Percentiles rank a stretch among this genome's conserved stretches.
Evolutionary conservation across 345 rosid genomes (phyloP).

Genomic region (Ceriops tagal): DNA sequence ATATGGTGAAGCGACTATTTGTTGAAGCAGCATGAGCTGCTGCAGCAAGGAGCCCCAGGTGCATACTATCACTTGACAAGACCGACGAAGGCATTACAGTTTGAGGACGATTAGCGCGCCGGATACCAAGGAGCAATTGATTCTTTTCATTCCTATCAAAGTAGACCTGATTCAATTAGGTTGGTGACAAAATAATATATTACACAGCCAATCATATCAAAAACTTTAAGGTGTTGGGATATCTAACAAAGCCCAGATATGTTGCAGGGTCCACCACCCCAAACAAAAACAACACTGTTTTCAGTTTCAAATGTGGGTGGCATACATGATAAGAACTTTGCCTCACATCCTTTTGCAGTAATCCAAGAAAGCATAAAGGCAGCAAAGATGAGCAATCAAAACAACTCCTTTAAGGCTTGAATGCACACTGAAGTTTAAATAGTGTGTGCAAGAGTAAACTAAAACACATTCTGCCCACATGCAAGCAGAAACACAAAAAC

Average conservation of each 20-base stretch:
- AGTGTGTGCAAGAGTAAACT: neutral
- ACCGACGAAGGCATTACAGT: slow-evolving; percentile 95
- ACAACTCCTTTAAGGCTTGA: neutral
- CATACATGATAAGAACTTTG: neutral
- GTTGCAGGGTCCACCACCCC: neutral
- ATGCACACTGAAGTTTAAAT: neutral
- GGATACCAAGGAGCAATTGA: slow-evolving; percentile 78
- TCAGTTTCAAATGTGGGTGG: neutral
- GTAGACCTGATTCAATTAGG: slow-evolving; percentile 1
- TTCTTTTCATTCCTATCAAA: slow-evolving; percentile 73
- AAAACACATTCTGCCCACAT: neutral
- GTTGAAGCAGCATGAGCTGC: slow-evolving; percentile 96
- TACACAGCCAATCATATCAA: neutral
- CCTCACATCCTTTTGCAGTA: neutral
- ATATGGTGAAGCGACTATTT: slow-evolving; percentile 82
- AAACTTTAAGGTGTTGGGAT: neutral
- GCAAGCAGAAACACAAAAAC: neutral
- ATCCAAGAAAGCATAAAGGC: neutral
- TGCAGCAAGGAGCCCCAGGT: slow-evolving; percentile 90
- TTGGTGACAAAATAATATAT: slow-evolving; percentile 4
- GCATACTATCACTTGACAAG: slow-evolving; percentile 92
- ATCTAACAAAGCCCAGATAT: too few species aligned
- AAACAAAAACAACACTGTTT: neutral
- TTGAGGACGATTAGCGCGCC: slow-evolving; percentile 76
- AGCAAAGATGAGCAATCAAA: neutral